Base-by-base conservation (phyloP, 208 protist genomes). In the Acanthamoeba royreba region DNA sequence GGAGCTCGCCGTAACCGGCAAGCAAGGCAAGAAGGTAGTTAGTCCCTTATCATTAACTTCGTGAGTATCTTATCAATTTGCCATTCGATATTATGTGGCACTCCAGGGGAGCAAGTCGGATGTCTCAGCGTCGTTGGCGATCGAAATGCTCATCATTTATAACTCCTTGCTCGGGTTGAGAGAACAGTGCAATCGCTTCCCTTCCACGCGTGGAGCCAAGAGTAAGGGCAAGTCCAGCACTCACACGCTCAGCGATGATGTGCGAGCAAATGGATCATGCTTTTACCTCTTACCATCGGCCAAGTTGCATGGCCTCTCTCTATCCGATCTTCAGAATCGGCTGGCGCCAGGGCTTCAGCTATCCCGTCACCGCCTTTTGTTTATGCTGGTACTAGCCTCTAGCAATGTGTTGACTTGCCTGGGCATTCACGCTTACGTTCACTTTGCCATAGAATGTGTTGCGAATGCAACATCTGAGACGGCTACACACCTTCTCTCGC, bases 101-200 rank as follows among this genome's bases (percentile, higher is more conserved):
- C n/a, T 40, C 7, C 38, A n/a, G n/a, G 47, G 47, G 40, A 31
- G 40, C 74, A 15, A 17, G 25, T 22, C 74, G 9, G 13, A 35
- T 28, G 74, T 53, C 4, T 40, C 74, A 22, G 74, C 74, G 7
- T 28, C 83, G 33, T 40, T 90, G 25, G 55, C n/a, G 22, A 35
- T 45, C 1, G 83, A 90, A 25, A 25, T 19, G 83, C 49, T 90
- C 4, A 61, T 69, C 40, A 31, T 90, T 4, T 90, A 90, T 52
- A 90, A 90, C n/a, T 40, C 83, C 5, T 33, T 90, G 28, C 8
- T 90, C 83, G 55, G 55, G 25, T 38, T 90, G 11, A 31, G 83
- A 17, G 83, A 90, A 25, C 83, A 90, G 40, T 90, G 83, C 49
- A 45, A 47, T 42, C 83, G 83, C 52, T 90, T 90, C 49, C 83